These are phyloP conservation scores for Volvox reticuliferus DNA, from an alignment of 139 green algal genomes.

Conservation along the genomic window DNA sequence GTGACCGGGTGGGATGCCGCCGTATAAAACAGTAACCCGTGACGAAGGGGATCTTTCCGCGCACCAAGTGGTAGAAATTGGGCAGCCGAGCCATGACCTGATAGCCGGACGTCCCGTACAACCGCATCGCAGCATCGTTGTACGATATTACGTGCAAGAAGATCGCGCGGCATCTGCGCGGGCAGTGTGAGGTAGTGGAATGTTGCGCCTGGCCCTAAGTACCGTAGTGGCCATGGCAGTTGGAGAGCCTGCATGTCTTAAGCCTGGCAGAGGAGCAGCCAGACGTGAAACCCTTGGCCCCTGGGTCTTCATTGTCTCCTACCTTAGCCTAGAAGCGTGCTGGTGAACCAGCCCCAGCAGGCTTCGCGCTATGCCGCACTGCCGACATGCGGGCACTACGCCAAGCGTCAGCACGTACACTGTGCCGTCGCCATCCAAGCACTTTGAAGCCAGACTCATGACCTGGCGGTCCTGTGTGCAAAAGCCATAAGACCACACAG, in stretches of 20 bases:
- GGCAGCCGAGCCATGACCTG: constrained; percentile 39
- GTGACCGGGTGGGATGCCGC: no score
- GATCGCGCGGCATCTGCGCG: constrained; percentile 50
- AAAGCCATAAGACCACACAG: no score
- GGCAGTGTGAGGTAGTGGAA: not conserved
- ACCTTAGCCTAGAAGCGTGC: constrained; percentile 47
- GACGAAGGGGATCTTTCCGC: not conserved
- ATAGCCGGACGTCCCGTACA: constrained; percentile 55
- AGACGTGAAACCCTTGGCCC: no score
- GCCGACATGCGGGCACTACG: constrained; percentile 47
- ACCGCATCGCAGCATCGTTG: constrained; percentile 55
- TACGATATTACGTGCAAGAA: constrained; percentile 69
- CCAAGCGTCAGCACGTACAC: constrained; percentile 73
- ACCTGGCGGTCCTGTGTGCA: constrained; percentile 53
- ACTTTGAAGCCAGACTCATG: constrained; percentile 43
- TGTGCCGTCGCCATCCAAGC: constrained; percentile 48
- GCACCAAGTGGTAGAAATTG: constrained; percentile 53
- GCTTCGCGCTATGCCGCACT: constrained; percentile 47
- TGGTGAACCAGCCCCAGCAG: constrained; percentile 56
- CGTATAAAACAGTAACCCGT: no score
- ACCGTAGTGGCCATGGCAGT: no score
- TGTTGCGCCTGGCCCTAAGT: no score
- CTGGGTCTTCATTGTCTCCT: not conserved
- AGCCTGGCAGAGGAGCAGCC: no score
- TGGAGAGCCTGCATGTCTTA: no score